Evolutionary conservation across 1,284 basidiomycete species (phyloP), one percentile per base, ranked within the genome.

Genomic region (Boletus sp.): DNA sequence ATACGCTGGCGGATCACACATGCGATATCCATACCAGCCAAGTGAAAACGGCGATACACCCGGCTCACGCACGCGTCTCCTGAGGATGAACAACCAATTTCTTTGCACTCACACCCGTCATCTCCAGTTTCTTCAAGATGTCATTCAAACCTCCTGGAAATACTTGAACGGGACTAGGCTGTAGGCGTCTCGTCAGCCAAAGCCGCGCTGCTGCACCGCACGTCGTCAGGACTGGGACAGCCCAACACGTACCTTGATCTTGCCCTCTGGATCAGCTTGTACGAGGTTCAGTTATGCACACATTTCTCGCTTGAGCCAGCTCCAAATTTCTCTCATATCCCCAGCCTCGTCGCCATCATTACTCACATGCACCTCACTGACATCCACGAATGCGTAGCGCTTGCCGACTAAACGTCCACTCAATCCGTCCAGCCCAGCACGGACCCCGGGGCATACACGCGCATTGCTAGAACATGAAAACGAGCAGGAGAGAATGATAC

Each of bases 401-500:
- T 80, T 77, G 23, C 79, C 80, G 56, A 75, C 71, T 37, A 85
- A 68, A 23, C 54, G 56, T 17, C 40, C 60, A 17, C 73, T 73
- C 23, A 81, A 48, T 9, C 50, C 56, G 4, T 66, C 64, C 40
- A 79, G 58, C 13, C 61, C 58, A 7, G 67, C 56, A 30, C 49
- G 56, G 40, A 67, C 56, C n/a, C 35, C 46, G 16, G 30, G 28
- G 30, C 59, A 38, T 25, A 62, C 30, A 23, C 58, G 61, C 10
- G 65, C 59, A 11, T 65, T 58, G 13, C 72, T 62, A 1, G 74
- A 62, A 10, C 77, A 58, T 0, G 71, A 61, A 49, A 88, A 65
- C 0, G 68, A 66, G 64, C 86, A 87, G 7, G 80, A 80, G 17
- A 83, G 70, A 62, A 90, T 85, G 38, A 86, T 52, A 0, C 88